Evolutionary conservation across 148 eudicot genomes (phyloP).

Genomic region (Bassia scoparia): DNA sequence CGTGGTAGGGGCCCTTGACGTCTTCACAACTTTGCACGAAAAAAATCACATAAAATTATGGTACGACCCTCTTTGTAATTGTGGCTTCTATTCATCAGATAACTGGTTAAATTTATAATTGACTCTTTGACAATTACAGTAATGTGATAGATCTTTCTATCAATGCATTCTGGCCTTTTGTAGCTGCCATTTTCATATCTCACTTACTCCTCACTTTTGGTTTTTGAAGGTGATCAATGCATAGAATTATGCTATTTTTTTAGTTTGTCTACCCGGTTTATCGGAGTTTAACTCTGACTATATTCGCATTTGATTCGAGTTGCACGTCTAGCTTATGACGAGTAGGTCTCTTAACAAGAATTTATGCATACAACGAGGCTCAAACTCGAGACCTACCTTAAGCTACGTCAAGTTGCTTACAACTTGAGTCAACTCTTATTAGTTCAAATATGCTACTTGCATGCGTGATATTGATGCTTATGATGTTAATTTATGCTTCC

Average conservation of each 20-base stretch:
- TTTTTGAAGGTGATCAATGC: neutral
- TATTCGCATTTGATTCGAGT: too few species aligned
- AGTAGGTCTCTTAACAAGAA: too few species aligned
- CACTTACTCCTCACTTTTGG: neutral
- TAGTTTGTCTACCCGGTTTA: too few species aligned
- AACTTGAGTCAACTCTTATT: too few species aligned
- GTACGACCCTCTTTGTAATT: neutral
- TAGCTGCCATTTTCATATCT: neutral
- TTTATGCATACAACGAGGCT: too few species aligned
- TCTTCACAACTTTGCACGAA: neutral
- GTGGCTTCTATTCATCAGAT: constrained; percentile 4
- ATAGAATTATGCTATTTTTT: too few species aligned
- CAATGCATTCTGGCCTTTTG: neutral
- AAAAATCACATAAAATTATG: neutral
- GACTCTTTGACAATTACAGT: neutral
- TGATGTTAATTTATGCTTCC: neutral
- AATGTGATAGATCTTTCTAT: neutral
- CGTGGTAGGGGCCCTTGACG: constrained; percentile 15
- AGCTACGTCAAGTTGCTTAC: too few species aligned
- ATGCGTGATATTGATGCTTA: neutral
- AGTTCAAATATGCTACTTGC: constrained; percentile 9
- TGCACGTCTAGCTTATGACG: too few species aligned
- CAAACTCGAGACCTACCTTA: too few species aligned
- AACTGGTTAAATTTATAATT: neutral
- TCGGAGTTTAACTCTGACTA: too few species aligned